These are phyloP conservation scores for Phanerochaete carnosa DNA, from an alignment of 768 basidiomycete species.

Conservation along the genomic window DNA sequence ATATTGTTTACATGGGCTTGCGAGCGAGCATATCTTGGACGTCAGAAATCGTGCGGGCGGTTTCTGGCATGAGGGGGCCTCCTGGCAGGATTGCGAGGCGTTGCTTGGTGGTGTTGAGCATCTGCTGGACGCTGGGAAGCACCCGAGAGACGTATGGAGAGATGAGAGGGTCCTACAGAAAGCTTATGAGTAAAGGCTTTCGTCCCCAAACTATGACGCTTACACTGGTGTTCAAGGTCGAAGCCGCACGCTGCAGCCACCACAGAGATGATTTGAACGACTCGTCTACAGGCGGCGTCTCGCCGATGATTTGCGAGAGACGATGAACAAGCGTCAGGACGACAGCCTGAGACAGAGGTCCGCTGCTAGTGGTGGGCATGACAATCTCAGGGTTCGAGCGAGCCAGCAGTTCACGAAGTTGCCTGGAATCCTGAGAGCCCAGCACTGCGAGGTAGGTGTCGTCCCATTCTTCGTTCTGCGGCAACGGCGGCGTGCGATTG, in stretches of 20 bases:
- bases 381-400: constrained; percentile 77
- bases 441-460: constrained; percentile 76
- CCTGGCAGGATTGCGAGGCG: constrained; percentile 76
- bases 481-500: constrained; percentile 32
- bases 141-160: constrained; percentile 80
- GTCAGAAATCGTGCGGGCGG: constrained; percentile 66
- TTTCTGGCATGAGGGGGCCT: constrained; percentile 57
- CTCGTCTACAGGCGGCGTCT: constrained; percentile 75
- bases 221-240: constrained; percentile 71
- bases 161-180: constrained; percentile 68
- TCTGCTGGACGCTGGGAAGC: constrained; percentile 73
- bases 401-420: constrained; percentile 70
- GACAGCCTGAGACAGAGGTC: constrained; percentile 80
- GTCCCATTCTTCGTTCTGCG: constrained; percentile 76
- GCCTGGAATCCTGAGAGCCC: constrained; percentile 68
- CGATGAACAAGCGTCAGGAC: constrained; percentile 80
- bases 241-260: constrained; percentile 81
- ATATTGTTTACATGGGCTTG: constrained; percentile 28
- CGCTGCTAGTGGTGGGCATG: constrained; percentile 69
- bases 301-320: constrained; percentile 69
- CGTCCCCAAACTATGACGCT: constrained; percentile 17
- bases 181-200: constrained; percentile 8
- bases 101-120: constrained; percentile 76
- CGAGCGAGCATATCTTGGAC: constrained; percentile 67
- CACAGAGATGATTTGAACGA: constrained; percentile 78